These are phyloP conservation scores for Cryphonectria nitschkei DNA, from an alignment of 2,329 filamentous ascomycete species.

Conservation along the genomic window DNA sequence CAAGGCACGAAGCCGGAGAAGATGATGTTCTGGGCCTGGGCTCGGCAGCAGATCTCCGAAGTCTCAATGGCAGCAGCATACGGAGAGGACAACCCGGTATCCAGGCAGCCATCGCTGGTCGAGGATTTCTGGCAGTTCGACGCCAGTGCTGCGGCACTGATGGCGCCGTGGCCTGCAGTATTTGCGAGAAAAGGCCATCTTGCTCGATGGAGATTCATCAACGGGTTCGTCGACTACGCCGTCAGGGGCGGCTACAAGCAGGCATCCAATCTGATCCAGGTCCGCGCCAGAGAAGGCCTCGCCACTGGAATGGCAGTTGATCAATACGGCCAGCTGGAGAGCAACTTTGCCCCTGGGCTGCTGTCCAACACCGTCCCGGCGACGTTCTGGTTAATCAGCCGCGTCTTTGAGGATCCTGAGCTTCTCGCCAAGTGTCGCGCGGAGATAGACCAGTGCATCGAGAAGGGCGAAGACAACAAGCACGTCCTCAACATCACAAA, in stretches of 20 bases:
- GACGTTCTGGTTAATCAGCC: background rate
- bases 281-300: background rate
- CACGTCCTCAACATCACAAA: background rate
- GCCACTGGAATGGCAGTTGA: background rate
- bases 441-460: background rate
- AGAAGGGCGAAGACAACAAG: background rate
- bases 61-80: background rate
- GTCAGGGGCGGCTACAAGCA: background rate
- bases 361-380: background rate
- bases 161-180: background rate
- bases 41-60: background rate
- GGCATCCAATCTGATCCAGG: conserved; percentile 1
- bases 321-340: background rate
- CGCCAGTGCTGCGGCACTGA: background rate
- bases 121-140: background rate
- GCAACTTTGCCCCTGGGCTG: background rate
- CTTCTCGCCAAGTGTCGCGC: background rate
- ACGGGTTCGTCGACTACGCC: background rate
- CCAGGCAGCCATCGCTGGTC: background rate
- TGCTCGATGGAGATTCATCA: background rate
- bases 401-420: background rate
- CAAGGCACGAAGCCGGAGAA: background rate
- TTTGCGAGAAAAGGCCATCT: background rate
- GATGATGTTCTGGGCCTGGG: conserved; percentile 2
- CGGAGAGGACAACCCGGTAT: background rate